phyloP scores from a whole-genome alignment of 306 rosid species.

The Dalbergia cochinchinensis region DNA sequence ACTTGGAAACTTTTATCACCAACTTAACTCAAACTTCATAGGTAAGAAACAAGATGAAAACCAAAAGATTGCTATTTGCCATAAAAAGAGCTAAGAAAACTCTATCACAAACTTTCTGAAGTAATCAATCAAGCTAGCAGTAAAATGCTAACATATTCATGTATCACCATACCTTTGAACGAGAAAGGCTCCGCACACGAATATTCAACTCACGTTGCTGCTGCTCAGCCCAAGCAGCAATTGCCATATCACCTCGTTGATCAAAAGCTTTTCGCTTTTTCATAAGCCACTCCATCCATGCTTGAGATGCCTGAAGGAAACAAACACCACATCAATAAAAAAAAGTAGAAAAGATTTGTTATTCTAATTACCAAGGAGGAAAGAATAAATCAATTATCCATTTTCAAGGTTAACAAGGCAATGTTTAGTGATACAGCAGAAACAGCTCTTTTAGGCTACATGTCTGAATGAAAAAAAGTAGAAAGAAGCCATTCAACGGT shows the following conservation, averaged over 20 bases:
- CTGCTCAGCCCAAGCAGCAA: conserved; percentile 99
- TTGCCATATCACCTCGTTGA: conserved; percentile 97
- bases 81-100: background rate
- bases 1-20: conserved; percentile 5
- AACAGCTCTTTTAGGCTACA: too few relatives aligned
- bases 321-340: conserved; percentile 28
- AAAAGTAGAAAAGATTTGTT: background rate
- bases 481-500: too few relatives aligned
- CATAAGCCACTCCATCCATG: conserved; percentile 99
- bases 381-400: background rate
- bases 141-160: conserved; percentile 33
- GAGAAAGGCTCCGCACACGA: conserved; percentile 90
- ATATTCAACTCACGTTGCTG: conserved; percentile 85
- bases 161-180: conserved; percentile 76
- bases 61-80: background rate
- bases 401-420: background rate
- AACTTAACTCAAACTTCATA: conserved; percentile 7
- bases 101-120: background rate
- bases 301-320: conserved; percentile 84
- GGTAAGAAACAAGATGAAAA: background rate
- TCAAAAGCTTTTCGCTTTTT: conserved; percentile 92
- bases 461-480: too few relatives aligned
- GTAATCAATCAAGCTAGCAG: conserved; percentile 40
- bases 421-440: too few relatives aligned
- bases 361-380: background rate